Evolutionary conservation across 495 filamentous ascomycete genomes (phyloP).

Genomic region (Aspergillus avenaceus): DNA sequence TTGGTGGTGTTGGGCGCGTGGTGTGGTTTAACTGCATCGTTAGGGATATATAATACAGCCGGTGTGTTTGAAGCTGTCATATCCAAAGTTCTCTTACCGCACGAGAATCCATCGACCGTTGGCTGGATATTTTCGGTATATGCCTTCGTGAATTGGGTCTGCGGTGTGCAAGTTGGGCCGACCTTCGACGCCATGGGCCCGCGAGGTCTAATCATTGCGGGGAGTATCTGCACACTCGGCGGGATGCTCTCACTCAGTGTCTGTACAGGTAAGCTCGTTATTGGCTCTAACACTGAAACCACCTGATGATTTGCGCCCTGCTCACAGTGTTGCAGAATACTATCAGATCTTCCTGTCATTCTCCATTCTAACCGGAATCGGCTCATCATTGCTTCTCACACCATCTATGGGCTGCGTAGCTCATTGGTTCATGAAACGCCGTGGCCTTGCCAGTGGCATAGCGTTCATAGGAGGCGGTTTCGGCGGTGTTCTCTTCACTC

Average conservation of each 20-base stretch:
- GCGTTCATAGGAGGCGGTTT: slow-evolving; percentile 60
- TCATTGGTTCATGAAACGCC: slow-evolving; percentile 63
- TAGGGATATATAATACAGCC: slow-evolving; percentile 62
- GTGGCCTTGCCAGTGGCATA: slow-evolving; percentile 67
- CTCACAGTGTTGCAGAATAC: slow-evolving; percentile 35
- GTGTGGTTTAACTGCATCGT: slow-evolving; percentile 51
- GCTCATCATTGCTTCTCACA: slow-evolving; percentile 51
- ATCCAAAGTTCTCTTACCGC: slow-evolving; percentile 49
- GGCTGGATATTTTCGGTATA: slow-evolving; percentile 71
- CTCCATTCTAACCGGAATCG: slow-evolving; percentile 13
- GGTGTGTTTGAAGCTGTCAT: slow-evolving; percentile 60
- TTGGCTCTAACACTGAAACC: slow-evolving; percentile 4
- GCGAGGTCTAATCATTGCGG: slow-evolving; percentile 20
- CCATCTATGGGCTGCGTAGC: slow-evolving; percentile 51
- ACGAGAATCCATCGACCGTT: slow-evolving; percentile 45
- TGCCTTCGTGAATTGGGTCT: slow-evolving; percentile 49
- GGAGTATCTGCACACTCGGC: slow-evolving; percentile 30
- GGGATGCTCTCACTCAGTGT: slow-evolving; percentile 44
- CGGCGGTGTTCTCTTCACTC: slow-evolving; percentile 66
- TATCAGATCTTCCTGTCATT: slow-evolving; percentile 31
- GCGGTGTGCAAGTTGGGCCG: slow-evolving; percentile 33
- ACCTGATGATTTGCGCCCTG: slow-evolving; percentile 46
- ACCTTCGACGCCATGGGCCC: slow-evolving; percentile 25
- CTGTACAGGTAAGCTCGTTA: slow-evolving; percentile 37
- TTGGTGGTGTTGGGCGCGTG: slow-evolving; percentile 56